Evolutionary conservation across 768 basidiomycete species (phyloP).

Genomic region (Cantharellus anzutake): DNA sequence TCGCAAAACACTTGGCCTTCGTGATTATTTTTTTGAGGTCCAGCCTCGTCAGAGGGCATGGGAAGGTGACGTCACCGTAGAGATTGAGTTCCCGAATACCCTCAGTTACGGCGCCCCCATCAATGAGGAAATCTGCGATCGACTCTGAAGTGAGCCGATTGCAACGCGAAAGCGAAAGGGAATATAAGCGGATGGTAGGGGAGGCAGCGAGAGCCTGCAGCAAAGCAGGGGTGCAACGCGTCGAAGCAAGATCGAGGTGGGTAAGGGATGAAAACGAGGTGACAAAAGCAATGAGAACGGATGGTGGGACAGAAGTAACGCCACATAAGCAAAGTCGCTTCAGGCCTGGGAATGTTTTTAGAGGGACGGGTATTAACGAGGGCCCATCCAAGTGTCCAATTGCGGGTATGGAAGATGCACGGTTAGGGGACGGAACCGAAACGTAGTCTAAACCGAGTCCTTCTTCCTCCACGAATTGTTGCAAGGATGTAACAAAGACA

Average conservation of each 20-base stretch:
- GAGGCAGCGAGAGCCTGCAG: slow-evolving; percentile 47
- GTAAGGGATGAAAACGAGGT: slow-evolving; percentile 72
- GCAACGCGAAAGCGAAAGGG: slow-evolving; percentile 74
- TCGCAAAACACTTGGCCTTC: slow-evolving; percentile 59
- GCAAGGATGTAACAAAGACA: slow-evolving; percentile 72
- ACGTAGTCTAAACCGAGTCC: slow-evolving; percentile 18
- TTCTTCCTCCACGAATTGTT: slow-evolving; percentile 43
- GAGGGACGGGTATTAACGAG: slow-evolving; percentile 11
- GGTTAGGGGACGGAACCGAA: background rate
- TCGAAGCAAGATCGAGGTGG: slow-evolving; percentile 81
- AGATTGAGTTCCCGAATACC: slow-evolving; percentile 61
- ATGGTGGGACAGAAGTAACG: slow-evolving; percentile 55
- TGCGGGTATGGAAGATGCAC: slow-evolving; percentile 5
- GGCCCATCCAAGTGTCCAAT: slow-evolving; percentile 4
- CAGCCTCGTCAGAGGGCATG: slow-evolving; percentile 43
- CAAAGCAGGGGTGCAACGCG: slow-evolving; percentile 60
- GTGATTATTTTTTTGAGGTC: slow-evolving; percentile 51
- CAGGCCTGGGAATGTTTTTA: slow-evolving; percentile 40
- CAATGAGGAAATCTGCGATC: slow-evolving; percentile 51
- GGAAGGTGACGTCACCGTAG: slow-evolving; percentile 74
- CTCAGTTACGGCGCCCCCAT: slow-evolving; percentile 37
- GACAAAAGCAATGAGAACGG: slow-evolving; percentile 51
- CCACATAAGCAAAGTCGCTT: slow-evolving; percentile 67
- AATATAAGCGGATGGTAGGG: slow-evolving; percentile 35
- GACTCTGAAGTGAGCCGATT: slow-evolving; percentile 63